Conservation (phyloP, 495 filamentous ascomycete genomes). For the Cladorrhinum samala region DNA sequence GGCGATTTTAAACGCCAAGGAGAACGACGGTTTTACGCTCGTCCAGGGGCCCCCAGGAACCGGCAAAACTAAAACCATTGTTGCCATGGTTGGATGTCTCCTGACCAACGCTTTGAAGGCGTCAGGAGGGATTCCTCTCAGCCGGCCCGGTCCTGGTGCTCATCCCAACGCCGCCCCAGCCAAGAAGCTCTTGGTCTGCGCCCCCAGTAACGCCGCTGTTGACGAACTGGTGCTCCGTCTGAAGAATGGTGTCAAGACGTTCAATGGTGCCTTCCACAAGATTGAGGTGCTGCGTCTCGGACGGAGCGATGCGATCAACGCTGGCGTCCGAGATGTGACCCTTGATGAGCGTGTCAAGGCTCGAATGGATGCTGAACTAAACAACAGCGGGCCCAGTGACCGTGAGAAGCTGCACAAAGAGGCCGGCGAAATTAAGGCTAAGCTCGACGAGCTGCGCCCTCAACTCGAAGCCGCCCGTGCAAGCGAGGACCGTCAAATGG, state of each 20-base stretch:
- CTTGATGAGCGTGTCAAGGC: slow-evolving; percentile 84
- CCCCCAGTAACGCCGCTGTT: slow-evolving; percentile 94
- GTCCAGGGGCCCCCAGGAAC: slow-evolving; percentile 95
- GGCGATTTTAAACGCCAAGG: slow-evolving; percentile 82
- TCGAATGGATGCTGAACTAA: slow-evolving; percentile 50
- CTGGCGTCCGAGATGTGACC: slow-evolving; percentile 83
- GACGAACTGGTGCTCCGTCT: slow-evolving; percentile 93
- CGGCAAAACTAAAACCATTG: slow-evolving; percentile 96
- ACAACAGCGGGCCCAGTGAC: slow-evolving; percentile 49
- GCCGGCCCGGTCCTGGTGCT: slow-evolving; percentile 44
- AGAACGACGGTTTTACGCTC: slow-evolving; percentile 92
- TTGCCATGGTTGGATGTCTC: slow-evolving; percentile 89
- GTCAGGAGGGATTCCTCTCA: slow-evolving; percentile 37
- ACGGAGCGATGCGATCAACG: slow-evolving; percentile 86
- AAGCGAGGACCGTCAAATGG: slow-evolving; percentile 49
- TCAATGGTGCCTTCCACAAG: slow-evolving; percentile 61
- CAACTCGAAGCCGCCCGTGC: slow-evolving; percentile 65
- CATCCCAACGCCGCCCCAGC: slow-evolving; percentile 26
- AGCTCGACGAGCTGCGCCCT: slow-evolving; percentile 58
- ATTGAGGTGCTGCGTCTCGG: slow-evolving; percentile 87
- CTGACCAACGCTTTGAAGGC: slow-evolving; percentile 54
- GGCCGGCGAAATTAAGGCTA: slow-evolving; percentile 67
- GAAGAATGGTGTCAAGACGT: slow-evolving; percentile 78
- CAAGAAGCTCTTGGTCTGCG: slow-evolving; percentile 91
- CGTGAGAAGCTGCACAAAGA: slow-evolving; percentile 76